phyloP scores from a whole-genome alignment of 768 basidiomycete genomes.

The Artomyces pyxidatus region DNA sequence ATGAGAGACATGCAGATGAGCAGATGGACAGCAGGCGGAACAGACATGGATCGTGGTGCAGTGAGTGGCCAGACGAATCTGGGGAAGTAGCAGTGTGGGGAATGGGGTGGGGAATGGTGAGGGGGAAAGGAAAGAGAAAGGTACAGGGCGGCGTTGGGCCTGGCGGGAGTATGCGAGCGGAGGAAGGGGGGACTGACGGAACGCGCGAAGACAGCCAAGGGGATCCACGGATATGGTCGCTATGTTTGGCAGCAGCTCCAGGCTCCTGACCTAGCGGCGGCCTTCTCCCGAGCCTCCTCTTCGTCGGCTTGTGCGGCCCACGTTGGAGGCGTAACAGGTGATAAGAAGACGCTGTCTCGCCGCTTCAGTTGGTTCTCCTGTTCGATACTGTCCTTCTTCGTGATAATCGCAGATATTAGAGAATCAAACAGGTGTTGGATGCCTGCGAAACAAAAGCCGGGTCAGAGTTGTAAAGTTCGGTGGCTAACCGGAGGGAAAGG shows the following conservation, averaged over 20 bases:
- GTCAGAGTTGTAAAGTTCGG: too few species aligned
- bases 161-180: not conserved
- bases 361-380: conserved; percentile 71
- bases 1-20: not conserved
- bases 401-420: conserved; percentile 74
- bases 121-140: not conserved
- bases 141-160: not conserved
- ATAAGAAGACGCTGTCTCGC: conserved; percentile 77
- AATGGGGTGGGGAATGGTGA: not conserved
- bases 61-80: not conserved
- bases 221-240: conserved; percentile 12
- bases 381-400: conserved; percentile 72
- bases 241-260: conserved; percentile 66
- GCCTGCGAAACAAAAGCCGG: conserved; percentile 38
- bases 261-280: conserved; percentile 29
- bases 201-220: conserved; percentile 3
- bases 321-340: conserved; percentile 50
- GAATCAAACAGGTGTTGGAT: conserved; percentile 74
- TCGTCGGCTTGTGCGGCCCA: conserved; percentile 79
- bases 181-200: not conserved
- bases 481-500: too few species aligned
- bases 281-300: conserved; percentile 60
- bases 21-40: not conserved
- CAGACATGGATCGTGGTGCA: not conserved
- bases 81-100: not conserved